Conservation (phyloP, 352 stramenopile species). For the Globisporangium solare region DNA sequence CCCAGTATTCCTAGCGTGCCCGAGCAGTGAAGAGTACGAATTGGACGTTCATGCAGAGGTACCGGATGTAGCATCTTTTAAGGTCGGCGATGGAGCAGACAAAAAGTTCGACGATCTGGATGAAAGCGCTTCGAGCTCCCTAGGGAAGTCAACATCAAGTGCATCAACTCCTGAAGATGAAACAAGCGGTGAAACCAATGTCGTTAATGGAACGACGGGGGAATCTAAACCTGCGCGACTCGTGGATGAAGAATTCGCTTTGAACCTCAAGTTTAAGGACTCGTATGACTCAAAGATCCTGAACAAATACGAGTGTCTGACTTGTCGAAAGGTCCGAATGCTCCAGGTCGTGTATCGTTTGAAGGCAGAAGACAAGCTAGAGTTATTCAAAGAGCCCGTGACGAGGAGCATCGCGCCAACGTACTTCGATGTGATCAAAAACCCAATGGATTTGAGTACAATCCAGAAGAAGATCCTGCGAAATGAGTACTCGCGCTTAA, state of each 20-base stretch:
- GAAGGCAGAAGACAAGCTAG: constrained; percentile 71
- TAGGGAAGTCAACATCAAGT: neutral
- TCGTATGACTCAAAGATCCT: constrained; percentile 64
- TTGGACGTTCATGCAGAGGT: constrained; percentile 42
- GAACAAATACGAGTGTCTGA: constrained; percentile 84
- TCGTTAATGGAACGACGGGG: neutral
- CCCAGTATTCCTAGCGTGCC: constrained; percentile 41
- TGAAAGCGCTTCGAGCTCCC: neutral
- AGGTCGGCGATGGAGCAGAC: neutral
- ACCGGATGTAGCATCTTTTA: constrained; percentile 9
- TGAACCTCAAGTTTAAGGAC: constrained; percentile 49
- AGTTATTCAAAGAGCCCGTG: constrained; percentile 93
- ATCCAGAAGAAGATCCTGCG: constrained; percentile 79
- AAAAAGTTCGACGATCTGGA: neutral
- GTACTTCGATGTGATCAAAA: constrained; percentile 92
- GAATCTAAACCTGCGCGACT: constrained; percentile 43
- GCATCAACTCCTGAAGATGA: constrained; percentile 1
- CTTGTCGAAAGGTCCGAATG: constrained; percentile 72
- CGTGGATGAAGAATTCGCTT: constrained; percentile 62
- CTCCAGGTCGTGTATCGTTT: constrained; percentile 63
- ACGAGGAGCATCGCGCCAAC: constrained; percentile 90
- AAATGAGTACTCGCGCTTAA: constrained; percentile 61
- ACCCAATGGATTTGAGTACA: constrained; percentile 91
- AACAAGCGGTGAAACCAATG: neutral
- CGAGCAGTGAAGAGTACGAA: constrained; percentile 32